Evolutionary conservation across 176 grass and related monocot genomes (phyloP), one percentile per base, ranked within the genome.

Genomic region (Echinochloa phyllopogon): DNA sequence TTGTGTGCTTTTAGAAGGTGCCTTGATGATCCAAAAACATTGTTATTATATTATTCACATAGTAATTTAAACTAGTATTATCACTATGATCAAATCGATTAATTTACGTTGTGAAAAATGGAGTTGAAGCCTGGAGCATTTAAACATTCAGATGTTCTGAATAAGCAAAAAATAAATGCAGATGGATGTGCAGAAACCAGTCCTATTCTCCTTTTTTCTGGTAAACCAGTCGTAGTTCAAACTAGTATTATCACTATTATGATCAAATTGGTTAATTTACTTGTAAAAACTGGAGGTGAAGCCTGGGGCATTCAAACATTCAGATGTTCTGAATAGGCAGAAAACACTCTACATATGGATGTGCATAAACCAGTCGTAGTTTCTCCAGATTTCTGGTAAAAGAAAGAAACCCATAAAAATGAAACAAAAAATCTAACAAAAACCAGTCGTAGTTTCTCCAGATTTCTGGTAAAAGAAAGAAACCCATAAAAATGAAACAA

Each of bases 131-230:
- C 37, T 36, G 45, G n/a, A 77, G 57, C 42, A 57, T 21, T 62
- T n/a, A 88, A 8, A 66, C 21, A 38, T 67, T 49, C 21, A 80
- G 10, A 85, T 75, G 21, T 60, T 80, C 4, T 75, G 40, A 75
- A 41, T 49, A 39, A 41, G 44, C 17, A 49, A 65, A 70, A 51
- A 41, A 43, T n/a, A n/a, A 5, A 27, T 59, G 44, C 0, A 4
- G 10, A 74, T 66, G 20, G 41, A 80, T 68, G 21, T 14, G 40
- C 38, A 25, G 69, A 68, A 65, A 13, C 14, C 44, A 85, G 10
- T 18, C 25, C 76, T 51, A 21, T 29, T 44, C 1, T 5, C 6
- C 3, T 1, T 10, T 61, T 85, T 77, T 67, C 27, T 71, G 14
- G 3, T 2, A 25, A 76, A 89, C 29, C 29, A 33, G 29, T 33